These are phyloP conservation scores for Neonectria hederae DNA, from an alignment of 2,329 filamentous ascomycete genomes.

Conservation along the genomic window DNA sequence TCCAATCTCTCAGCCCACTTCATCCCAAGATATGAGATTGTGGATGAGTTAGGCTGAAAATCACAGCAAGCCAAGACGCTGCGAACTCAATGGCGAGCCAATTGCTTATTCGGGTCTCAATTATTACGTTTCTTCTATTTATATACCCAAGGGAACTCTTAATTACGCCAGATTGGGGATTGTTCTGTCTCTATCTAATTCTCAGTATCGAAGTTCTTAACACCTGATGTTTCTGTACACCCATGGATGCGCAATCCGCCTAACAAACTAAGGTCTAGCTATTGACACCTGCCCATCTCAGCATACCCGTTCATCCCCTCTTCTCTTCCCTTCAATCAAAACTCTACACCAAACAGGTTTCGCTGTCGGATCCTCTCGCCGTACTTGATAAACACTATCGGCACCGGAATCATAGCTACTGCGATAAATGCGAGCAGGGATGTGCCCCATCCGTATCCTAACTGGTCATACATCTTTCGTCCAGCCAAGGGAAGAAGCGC, in stretches of 20 bases:
- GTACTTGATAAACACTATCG: conserved; percentile 49
- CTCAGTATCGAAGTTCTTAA: not conserved
- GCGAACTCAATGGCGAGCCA: not conserved
- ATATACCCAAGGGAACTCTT: not conserved
- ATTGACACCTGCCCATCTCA: not conserved
- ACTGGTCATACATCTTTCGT: conserved; percentile 47
- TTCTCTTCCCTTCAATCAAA: conserved; percentile 21
- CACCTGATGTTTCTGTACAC: conserved; percentile 9
- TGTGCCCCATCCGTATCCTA: conserved; percentile 60
- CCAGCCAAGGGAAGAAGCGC: conserved; percentile 70
- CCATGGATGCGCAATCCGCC: not conserved
- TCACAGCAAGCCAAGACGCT: not conserved
- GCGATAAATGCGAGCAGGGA: conserved; percentile 60
- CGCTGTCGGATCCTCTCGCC: conserved; percentile 49
- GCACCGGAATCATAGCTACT: conserved; percentile 52
- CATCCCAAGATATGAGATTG: conserved; percentile 6
- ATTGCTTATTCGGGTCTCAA: not conserved
- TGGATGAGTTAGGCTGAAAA: not conserved
- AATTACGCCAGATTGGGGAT: conserved; percentile 3
- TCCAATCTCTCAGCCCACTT: conserved; percentile 18
- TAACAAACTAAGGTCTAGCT: not conserved
- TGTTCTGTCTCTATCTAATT: conserved; percentile 1
- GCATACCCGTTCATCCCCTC: not conserved
- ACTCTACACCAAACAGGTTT: conserved; percentile 41
- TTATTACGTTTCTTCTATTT: not conserved